Base-by-base conservation (phyloP, 495 filamentous ascomycete genomes). In the Penicillium soppii region DNA sequence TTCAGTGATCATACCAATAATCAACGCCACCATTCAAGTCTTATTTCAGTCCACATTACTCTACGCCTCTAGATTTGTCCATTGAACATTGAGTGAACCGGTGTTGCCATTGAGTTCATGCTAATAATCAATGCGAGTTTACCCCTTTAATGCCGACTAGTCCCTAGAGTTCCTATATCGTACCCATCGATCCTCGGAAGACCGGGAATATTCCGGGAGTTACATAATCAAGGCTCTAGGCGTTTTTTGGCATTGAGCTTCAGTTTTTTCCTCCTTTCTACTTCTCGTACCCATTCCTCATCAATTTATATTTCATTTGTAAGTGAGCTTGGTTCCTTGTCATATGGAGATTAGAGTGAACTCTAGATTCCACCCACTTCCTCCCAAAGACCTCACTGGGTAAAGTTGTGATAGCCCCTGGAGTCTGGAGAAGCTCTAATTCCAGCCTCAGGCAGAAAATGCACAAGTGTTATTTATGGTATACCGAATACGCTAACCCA, bases 241-340 rank as follows among this genome's bases (percentile, higher is more conserved):
- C 39, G 62, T 54, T 52, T 60, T 63, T 61, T 50, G 22, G 43
- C 53, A 40, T 52, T 50, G 41, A 66, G 62, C 62, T 58, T 60
- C 59, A 23, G 16, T 56, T 61, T 65, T 64, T 54, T 43, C 38
- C 52, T 44, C 56, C 33, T 47, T 61, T 59, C 44, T 53, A 48
- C 56, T 48, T 20, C 48, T 58, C 22, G 38, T 39, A 36, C 15
- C 27, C 38, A 41, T 22, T 41, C 43, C 37, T 50, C 53, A 47
- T 61, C 57, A 53, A 54, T 49, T 37, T 43, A 47, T 57, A 47
- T 57, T 53, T 16, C 47, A 37, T 39, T 20, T 55, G 60, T 66
- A 58, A 56, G 62, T 66, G 26, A 39, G n/a, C 16, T 27, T 16
- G 12, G 21, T 38, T 13, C 13, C 27, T 29, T 2, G 3, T 12